phyloP scores from a whole-genome alignment of 129 eudicot species.

The Flaveria trinervia region DNA sequence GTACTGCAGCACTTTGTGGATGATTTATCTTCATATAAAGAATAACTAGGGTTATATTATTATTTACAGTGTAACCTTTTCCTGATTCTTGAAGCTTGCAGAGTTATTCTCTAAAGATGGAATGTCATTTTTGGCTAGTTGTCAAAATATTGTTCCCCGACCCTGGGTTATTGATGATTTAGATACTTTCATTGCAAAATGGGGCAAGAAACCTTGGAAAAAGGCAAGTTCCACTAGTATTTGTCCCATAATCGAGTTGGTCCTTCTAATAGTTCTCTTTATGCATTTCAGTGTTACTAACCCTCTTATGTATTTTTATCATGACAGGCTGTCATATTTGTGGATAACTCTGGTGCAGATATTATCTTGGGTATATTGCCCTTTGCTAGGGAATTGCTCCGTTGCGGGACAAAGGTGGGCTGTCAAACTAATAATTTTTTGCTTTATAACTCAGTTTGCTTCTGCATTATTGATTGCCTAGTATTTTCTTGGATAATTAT shows the following conservation, averaged over 20 bases:
- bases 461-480: constrained; percentile 17
- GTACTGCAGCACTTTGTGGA: neutral
- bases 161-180: constrained; percentile 99
- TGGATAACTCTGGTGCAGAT: constrained; percentile 99
- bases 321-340: constrained; percentile 91
- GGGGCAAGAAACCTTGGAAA: constrained; percentile 81
- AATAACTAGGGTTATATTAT: neutral
- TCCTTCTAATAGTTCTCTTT: neutral
- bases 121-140: constrained; percentile 90
- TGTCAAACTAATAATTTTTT: constrained; percentile 10
- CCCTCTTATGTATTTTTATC: constrained; percentile 24
- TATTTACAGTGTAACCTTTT: constrained; percentile 20
- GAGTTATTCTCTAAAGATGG: constrained; percentile 99
- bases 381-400: constrained; percentile 93
- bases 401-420: constrained; percentile 80
- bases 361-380: constrained; percentile 91
- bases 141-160: constrained; percentile 90
- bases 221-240: constrained; percentile 51
- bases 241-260: neutral
- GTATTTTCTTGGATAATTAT: constrained; percentile 1
- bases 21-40: neutral
- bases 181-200: constrained; percentile 70
- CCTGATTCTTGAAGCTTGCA: constrained; percentile 77
- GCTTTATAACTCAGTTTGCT: constrained; percentile 14
- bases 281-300: constrained; percentile 27